Conservation (phyloP, 1,284 basidiomycete genomes). For the Albatrellus sp. region DNA sequence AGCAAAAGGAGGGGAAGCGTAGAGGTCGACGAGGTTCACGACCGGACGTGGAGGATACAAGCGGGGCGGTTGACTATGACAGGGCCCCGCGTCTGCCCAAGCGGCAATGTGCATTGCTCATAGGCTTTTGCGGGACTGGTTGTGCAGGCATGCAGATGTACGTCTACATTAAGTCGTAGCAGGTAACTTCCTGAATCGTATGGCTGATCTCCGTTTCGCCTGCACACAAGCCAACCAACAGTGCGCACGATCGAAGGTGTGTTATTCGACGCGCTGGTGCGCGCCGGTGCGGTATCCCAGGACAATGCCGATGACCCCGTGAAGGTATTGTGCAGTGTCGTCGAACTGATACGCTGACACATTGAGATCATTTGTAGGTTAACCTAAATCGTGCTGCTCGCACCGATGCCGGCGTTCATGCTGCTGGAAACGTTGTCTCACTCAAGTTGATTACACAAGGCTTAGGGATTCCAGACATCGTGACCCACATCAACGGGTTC, state of each 20-base stretch:
- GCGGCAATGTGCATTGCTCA: constrained; percentile 56
- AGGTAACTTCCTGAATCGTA: no score
- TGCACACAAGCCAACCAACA: constrained; percentile 34
- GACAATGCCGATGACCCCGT: constrained; percentile 89
- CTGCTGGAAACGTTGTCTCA: constrained; percentile 88
- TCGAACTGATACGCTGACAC: not conserved
- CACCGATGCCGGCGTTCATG: constrained; percentile 96
- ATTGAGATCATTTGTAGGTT: constrained; percentile 36
- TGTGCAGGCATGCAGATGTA: constrained; percentile 96
- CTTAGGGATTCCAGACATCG: constrained; percentile 61
- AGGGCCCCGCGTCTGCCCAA: constrained; percentile 53
- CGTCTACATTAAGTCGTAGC: constrained; percentile 18
- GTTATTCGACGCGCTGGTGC: constrained; percentile 80
- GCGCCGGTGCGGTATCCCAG: constrained; percentile 81
- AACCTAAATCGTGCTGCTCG: constrained; percentile 82
- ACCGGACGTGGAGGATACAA: not conserved
- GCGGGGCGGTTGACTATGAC: constrained; percentile 10
- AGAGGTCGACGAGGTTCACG: constrained; percentile 4
- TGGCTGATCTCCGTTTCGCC: no score
- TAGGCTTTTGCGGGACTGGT: constrained; percentile 73
- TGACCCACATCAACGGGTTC: constrained; percentile 73
- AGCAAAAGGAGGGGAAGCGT: constrained; percentile 17
- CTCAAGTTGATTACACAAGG: constrained; percentile 80
- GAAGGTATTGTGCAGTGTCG: constrained; percentile 40
- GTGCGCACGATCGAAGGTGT: constrained; percentile 85